Conservation (phyloP, 139 green algal species). For the Picochlorum sp. region DNA sequence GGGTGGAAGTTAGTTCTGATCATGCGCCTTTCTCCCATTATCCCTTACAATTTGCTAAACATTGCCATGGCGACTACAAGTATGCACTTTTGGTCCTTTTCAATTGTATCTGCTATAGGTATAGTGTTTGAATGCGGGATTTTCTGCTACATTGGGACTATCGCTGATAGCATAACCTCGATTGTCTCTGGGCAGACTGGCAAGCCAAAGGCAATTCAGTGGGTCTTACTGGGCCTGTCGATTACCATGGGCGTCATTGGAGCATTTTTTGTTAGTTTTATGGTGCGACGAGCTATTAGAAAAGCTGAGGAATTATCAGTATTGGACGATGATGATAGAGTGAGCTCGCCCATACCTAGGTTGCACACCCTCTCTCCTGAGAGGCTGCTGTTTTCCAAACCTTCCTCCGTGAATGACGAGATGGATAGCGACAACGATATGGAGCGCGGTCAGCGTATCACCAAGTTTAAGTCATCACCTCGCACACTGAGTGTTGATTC, state of each 20-base stretch:
- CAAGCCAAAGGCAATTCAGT: conserved; percentile 18
- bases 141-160: conserved; percentile 31
- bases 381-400: not conserved
- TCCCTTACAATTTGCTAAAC: conserved; percentile 41
- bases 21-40: conserved; percentile 34
- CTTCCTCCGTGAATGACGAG: too few species aligned
- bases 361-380: not conserved
- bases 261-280: conserved; percentile 26
- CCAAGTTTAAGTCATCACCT: too few species aligned
- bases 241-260: conserved; percentile 24
- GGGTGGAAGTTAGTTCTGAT: conserved; percentile 58
- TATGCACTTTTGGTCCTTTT: conserved; percentile 51
- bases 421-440: too few species aligned
- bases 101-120: conserved; percentile 34
- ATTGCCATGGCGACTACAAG: conserved; percentile 47
- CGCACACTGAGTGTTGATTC: not conserved
- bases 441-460: too few species aligned
- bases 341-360: not conserved
- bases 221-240: conserved; percentile 28
- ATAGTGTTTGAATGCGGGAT: conserved; percentile 35
- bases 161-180: conserved; percentile 30
- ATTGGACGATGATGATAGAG: conserved; percentile 4
- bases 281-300: conserved; percentile 7
- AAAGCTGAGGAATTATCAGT: conserved; percentile 9
- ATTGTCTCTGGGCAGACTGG: conserved; percentile 19